Evolutionary conservation across 202 grass and related monocot species (phyloP).

Genomic region (Zoysia matrella): DNA sequence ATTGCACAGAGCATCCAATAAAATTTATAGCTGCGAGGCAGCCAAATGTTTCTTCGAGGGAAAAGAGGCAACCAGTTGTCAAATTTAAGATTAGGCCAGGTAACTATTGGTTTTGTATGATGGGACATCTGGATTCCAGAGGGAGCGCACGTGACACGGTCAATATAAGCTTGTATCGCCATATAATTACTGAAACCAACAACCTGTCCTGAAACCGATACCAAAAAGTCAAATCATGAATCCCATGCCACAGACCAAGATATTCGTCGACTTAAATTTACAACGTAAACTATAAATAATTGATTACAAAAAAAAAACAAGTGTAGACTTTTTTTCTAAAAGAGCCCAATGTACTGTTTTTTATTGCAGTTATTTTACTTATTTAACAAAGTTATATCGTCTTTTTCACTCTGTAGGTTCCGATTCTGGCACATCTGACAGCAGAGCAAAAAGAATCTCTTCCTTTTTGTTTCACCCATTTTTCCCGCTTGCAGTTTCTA

Average conservation of each 20-base stretch:
- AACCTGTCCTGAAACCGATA: not conserved
- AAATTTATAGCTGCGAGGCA: conserved; percentile 93
- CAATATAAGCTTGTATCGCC: not conserved
- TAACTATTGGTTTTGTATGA: conserved; percentile 34
- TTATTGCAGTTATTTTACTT: not conserved
- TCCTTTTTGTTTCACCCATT: conserved; percentile 89
- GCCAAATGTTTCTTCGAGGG: conserved; percentile 46
- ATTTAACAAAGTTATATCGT: not conserved
- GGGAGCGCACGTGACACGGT: not conserved
- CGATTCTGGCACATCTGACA: conserved; percentile 60
- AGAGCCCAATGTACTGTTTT: not conserved
- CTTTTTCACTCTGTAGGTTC: conserved; percentile 51
- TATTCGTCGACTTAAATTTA: conserved; percentile 6
- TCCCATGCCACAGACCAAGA: not conserved
- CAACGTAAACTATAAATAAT: not conserved
- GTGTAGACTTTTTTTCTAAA: not conserved
- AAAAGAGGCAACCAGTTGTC: conserved; percentile 36
- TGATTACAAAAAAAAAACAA: not conserved
- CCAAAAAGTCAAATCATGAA: not conserved
- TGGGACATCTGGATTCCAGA: conserved; percentile 22
- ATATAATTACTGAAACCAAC: not conserved
- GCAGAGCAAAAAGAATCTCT: conserved; percentile 69
- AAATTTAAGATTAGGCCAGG: conserved; percentile 99
- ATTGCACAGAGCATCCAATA: conserved; percentile 93
- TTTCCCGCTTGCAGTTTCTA: conserved; percentile 82